Evolutionary conservation across 2,329 filamentous ascomycete genomes (phyloP).

Genomic region (Aspergillus phoenicis): DNA sequence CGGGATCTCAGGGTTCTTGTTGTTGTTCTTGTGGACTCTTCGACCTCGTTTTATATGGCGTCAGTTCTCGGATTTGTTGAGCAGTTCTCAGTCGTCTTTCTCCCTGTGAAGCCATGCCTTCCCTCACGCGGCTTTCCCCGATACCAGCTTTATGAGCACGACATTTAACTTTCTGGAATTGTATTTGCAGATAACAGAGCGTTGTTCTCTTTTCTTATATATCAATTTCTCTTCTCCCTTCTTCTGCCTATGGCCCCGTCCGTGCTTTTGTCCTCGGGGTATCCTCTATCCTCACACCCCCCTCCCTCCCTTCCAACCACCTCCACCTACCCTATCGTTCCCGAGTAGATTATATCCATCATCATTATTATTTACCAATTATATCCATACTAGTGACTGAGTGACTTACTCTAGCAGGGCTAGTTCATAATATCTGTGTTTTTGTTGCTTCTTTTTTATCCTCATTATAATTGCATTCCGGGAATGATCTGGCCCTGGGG

Average conservation of each 20-base stretch:
- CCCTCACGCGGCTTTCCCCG: conserved; percentile 15
- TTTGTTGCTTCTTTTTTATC: neutral
- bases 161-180: conserved; percentile 31
- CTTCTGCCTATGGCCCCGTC: neutral
- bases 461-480: neutral
- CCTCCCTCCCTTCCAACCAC: neutral
- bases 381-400: neutral
- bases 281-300: neutral
- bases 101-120: conserved; percentile 3
- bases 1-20: conserved; percentile 26
- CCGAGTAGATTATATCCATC: conserved; percentile 7
- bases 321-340: neutral
- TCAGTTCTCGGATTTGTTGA: conserved; percentile 28
- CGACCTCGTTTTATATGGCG: conserved; percentile 30
- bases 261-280: neutral
- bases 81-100: conserved; percentile 16
- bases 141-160: conserved; percentile 38
- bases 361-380: neutral
- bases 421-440: conserved; percentile 5
- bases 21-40: conserved; percentile 25
- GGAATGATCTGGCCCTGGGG: too few relatives aligned
- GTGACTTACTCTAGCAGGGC: conserved; percentile 6
- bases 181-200: conserved; percentile 33
- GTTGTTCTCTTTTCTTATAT: neutral
- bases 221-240: conserved; percentile 1